Evolutionary conservation across 176 grass and related monocot genomes (phyloP), one percentile per base, ranked within the genome.

Genomic region (Bonia amplexicaulis): DNA sequence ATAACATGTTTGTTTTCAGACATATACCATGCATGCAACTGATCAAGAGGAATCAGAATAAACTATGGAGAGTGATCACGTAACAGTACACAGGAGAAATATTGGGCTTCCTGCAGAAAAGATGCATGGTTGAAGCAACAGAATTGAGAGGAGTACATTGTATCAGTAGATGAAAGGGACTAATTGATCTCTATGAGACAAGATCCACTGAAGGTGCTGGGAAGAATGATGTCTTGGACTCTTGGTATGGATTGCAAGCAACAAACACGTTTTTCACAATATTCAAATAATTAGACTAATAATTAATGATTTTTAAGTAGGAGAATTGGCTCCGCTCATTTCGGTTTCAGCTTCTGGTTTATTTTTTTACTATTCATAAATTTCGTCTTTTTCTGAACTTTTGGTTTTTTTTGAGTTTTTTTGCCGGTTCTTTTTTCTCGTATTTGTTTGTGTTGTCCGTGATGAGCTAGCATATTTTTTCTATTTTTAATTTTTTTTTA

Each of bases 171-270:
- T n/a, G 85, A 66, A 19, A 73, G 37, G 59, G 69, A 81, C 46
- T 42, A 71, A 59, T 65, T 17, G 29, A 74, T 17, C 61, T 69
- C 37, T 44, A 7, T 66, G 47, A 29, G 58, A 74, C 69, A 81
- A 81, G 58, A 87, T 87, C 69, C 58, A 74, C n/a, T 46, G 58
- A 74, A 87, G 77, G 25, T 73, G 85, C 33, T 53, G 71, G 73
- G 63, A 77, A 20, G 19, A 69, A 85, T 76, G 46, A 47, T 69
- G 83, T 78, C 58, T 12, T 12, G 57, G 41, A 44, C 40, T 45
- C 44, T 65, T 73, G 17, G 15, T 39, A 78, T 80, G 33, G 69
- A 73, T 66, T 65, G 80, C 46, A 80, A 80, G 7, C 51, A 81
- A 61, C 42, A 65, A 66, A 63, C 42, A 86, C n/a, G 55, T 80